Percentiles rank a stretch among this genome's conserved stretches.
phyloP scores from a whole-genome alignment of 2,329 filamentous ascomycete genomes.

The Penicillium griseofulvum region DNA sequence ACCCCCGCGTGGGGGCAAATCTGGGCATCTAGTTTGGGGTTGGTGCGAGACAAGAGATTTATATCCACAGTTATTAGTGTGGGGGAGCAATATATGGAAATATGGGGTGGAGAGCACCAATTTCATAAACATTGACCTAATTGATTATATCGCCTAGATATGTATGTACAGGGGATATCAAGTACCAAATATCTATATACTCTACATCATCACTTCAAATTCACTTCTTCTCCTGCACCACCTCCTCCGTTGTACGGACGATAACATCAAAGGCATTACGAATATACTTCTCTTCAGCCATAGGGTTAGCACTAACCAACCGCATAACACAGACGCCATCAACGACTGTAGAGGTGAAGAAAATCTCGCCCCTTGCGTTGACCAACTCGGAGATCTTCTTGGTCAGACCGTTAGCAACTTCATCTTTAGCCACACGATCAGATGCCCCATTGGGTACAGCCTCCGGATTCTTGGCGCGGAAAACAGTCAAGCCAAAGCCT shows the following conservation, averaged over 20 bases:
- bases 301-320: slow-evolving; percentile 70
- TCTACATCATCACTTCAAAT: not conserved
- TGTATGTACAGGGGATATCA: not conserved
- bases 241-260: slow-evolving; percentile 61
- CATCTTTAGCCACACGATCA: slow-evolving; percentile 35
- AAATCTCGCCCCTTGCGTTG: slow-evolving; percentile 73
- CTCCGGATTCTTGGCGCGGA: slow-evolving; percentile 58
- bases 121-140: too few species aligned
- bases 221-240: slow-evolving; percentile 26
- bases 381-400: slow-evolving; percentile 72
- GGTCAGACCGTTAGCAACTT: slow-evolving; percentile 65
- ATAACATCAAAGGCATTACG: slow-evolving; percentile 71
- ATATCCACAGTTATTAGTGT: not conserved
- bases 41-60: not conserved
- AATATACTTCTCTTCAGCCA: slow-evolving; percentile 70
- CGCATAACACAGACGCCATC: slow-evolving; percentile 74
- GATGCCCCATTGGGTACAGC: slow-evolving; percentile 14
- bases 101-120: too few species aligned
- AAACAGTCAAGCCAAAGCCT: slow-evolving; percentile 74
- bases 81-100: not conserved
- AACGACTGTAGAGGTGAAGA: slow-evolving; percentile 74
- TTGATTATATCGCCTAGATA: not conserved
- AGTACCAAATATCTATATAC: not conserved
- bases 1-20: slow-evolving; percentile 6
- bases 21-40: not conserved